Percentiles rank a stretch among this genome's conserved stretches.
phyloP scores from a whole-genome alignment of 169 alveolate genomes.

The Hepatocystis sp. region DNA sequence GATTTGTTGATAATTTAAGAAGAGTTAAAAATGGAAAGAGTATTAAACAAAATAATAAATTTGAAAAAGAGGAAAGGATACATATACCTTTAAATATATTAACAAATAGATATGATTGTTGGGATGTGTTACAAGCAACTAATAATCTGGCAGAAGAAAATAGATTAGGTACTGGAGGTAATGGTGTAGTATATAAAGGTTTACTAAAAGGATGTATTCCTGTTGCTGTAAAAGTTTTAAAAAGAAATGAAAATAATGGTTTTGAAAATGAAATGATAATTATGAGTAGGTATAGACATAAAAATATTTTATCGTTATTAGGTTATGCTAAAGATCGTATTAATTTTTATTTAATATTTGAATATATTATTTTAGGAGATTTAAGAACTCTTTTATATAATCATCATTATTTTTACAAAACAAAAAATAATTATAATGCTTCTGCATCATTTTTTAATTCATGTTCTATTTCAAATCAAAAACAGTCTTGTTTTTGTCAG shows the following conservation, averaged over 20 bases:
- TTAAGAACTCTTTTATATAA: constrained; percentile 58
- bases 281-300: constrained; percentile 74
- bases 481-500: no score
- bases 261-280: constrained; percentile 68
- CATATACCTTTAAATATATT: constrained; percentile 55
- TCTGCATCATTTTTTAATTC: no score
- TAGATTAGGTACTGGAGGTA: constrained; percentile 67
- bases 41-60: no score
- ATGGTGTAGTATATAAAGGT: constrained; percentile 67
- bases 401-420: constrained; percentile 55
- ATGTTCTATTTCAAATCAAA: no score
- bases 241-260: constrained; percentile 71
- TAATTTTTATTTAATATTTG: constrained; percentile 59
- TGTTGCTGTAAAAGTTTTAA: constrained; percentile 57
- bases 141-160: constrained; percentile 62
- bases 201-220: constrained; percentile 44
- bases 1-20: background rate
- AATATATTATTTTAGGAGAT: constrained; percentile 45
- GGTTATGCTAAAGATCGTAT: constrained; percentile 46
- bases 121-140: constrained; percentile 59
- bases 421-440: constrained; percentile 26
- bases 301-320: constrained; percentile 58
- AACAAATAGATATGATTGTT: constrained; percentile 36
- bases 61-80: constrained; percentile 12
- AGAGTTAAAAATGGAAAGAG: constrained; percentile 6